Conservation (phyloP, 2,329 filamentous ascomycete genomes). For the Cladosporium sp. region DNA sequence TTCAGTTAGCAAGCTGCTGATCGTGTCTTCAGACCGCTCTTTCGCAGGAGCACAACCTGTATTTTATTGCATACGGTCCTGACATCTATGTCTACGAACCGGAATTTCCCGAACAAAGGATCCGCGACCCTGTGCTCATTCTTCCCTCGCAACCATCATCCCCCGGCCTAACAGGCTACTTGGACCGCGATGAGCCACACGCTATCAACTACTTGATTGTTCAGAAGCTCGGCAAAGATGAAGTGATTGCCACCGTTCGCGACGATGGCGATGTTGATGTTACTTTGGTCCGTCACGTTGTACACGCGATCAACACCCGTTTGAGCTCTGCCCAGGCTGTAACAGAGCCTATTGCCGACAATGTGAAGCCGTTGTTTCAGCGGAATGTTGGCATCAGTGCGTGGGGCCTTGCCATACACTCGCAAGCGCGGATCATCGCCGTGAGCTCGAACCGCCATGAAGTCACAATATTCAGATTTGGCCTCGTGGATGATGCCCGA, state of each 20-base stretch:
- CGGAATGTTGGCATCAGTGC: constrained; percentile 72
- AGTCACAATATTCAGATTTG: constrained; percentile 56
- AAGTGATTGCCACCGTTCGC: constrained; percentile 47
- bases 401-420: constrained; percentile 84
- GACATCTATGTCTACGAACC: constrained; percentile 40
- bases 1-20: neutral
- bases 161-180: constrained; percentile 24
- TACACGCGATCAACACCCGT: constrained; percentile 28
- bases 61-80: constrained; percentile 39
- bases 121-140: constrained; percentile 34
- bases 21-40: constrained; percentile 34
- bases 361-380: constrained; percentile 57
- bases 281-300: constrained; percentile 33
- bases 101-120: constrained; percentile 36
- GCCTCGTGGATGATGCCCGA: constrained; percentile 37
- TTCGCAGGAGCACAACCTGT: constrained; percentile 42
- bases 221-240: constrained; percentile 40
- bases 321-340: constrained; percentile 14
- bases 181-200: constrained; percentile 36
- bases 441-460: constrained; percentile 67
- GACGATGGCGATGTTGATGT: constrained; percentile 51
- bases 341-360: constrained; percentile 26
- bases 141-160: constrained; percentile 34
- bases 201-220: constrained; percentile 41
- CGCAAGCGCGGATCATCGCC: constrained; percentile 74